Percentiles rank a stretch among this genome's conserved stretches.
Conservation (phyloP, 108 stramenopile genomes). For the Chaetoceros muelleri region DNA sequence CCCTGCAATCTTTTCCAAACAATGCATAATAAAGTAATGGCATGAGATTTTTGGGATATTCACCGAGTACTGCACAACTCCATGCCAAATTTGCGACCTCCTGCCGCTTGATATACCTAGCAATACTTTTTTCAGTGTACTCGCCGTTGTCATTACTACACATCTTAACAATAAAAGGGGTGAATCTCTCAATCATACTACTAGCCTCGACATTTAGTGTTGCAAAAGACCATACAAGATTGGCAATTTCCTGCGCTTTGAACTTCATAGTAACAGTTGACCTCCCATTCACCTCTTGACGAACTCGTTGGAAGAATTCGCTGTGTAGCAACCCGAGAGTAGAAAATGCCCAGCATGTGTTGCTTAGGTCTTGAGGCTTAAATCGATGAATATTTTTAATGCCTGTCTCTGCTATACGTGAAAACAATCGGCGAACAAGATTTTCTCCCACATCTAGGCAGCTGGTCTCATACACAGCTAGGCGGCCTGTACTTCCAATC, state of each 20-base stretch:
- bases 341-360: constrained; percentile 66
- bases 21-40: constrained; percentile 44
- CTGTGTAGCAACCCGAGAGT: constrained; percentile 54
- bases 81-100: constrained; percentile 69
- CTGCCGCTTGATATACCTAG: constrained; percentile 49
- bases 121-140: constrained; percentile 26
- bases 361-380: constrained; percentile 59
- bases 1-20: constrained; percentile 35
- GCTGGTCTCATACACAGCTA: constrained; percentile 57
- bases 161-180: constrained; percentile 24
- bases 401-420: constrained; percentile 38
- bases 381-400: constrained; percentile 28
- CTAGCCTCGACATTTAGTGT: constrained; percentile 41
- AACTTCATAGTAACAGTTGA: constrained; percentile 14
- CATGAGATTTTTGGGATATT: constrained; percentile 47
- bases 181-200: constrained; percentile 28
- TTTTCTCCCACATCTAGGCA: constrained; percentile 66
- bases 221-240: constrained; percentile 69
- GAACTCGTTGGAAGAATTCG: constrained; percentile 36
- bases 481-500: constrained; percentile 36
- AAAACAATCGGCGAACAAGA: constrained; percentile 43
- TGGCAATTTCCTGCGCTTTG: constrained; percentile 65
- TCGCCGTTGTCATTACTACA: constrained; percentile 16
- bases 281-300: constrained; percentile 19
- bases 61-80: constrained; percentile 47